Percentiles rank a stretch among this genome's conserved stretches.
These are phyloP conservation scores for Aspergillus incahuasiensis DNA, from an alignment of 495 filamentous ascomycete species.

Conservation along the genomic window DNA sequence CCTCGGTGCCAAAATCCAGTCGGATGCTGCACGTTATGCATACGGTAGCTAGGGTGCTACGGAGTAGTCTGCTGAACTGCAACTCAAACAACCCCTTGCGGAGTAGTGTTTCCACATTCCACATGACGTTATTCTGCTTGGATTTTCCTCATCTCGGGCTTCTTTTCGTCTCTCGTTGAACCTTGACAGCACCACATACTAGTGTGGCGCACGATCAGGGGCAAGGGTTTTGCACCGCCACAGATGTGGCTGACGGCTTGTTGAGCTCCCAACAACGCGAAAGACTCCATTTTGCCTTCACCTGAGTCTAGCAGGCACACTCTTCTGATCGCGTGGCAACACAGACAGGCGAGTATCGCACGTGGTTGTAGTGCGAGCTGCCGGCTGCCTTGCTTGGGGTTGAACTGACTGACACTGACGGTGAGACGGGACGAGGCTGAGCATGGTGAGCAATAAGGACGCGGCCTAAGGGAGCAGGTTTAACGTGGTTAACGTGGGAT, in stretches of 20 bases:
- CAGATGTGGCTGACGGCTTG: not conserved
- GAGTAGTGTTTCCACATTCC: not conserved
- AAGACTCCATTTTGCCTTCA: not conserved
- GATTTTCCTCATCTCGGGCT: not conserved
- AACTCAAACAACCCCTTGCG: not conserved
- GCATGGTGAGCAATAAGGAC: not conserved
- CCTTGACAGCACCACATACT: not conserved
- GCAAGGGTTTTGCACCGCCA: not conserved
- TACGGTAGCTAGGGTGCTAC: no score
- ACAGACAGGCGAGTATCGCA: not conserved
- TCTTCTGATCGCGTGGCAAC: not conserved
- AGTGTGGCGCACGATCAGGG: conserved; percentile 1
- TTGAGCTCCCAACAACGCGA: not conserved
- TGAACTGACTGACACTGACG: not conserved
- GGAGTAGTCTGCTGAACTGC: no score
- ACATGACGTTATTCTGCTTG: not conserved
- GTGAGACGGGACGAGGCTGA: not conserved
- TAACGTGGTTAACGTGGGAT: not conserved
- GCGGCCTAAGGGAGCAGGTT: not conserved
- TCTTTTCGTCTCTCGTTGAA: not conserved
- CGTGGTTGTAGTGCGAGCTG: not conserved
- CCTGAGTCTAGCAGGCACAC: not conserved
- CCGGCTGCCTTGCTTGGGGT: not conserved
- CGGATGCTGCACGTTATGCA: no score
- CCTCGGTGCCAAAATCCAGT: not conserved